Percentiles rank a stretch among this genome's conserved stretches.
These are phyloP conservation scores for Backusella mclennaniae DNA, from an alignment of 192 early-diverging fungal genomes.

Conservation along the genomic window DNA sequence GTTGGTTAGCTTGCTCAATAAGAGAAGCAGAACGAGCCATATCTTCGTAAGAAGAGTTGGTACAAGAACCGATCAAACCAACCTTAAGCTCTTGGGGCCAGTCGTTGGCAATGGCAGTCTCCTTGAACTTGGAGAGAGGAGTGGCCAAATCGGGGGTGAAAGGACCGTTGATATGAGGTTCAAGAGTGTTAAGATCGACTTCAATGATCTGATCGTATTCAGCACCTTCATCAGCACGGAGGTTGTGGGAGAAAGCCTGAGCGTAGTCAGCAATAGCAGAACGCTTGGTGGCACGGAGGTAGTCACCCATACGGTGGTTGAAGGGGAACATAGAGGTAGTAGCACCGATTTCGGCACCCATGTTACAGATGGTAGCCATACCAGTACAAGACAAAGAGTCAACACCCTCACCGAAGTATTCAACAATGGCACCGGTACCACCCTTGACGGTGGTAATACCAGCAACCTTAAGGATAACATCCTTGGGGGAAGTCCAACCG, in stretches of 20 bases:
- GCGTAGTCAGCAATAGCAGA: slow-evolving; percentile 75
- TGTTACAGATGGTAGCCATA: slow-evolving; percentile 99
- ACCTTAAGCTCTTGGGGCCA: slow-evolving; percentile 90
- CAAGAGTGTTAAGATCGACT: slow-evolving; percentile 89
- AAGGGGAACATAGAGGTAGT: slow-evolving; percentile 97
- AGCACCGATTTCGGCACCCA: slow-evolving; percentile 98
- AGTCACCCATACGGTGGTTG: slow-evolving; percentile 89
- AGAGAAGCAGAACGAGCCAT: slow-evolving; percentile 92
- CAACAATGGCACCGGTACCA: slow-evolving; percentile 95
- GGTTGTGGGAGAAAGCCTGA: slow-evolving; percentile 83
- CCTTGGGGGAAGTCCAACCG: slow-evolving; percentile 96
- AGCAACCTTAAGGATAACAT: slow-evolving; percentile 93
- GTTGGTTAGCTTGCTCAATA: slow-evolving; percentile 76
- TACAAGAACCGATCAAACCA: slow-evolving; percentile 96
- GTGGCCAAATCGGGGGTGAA: slow-evolving; percentile 96
- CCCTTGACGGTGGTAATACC: slow-evolving; percentile 97
- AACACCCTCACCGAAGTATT: slow-evolving; percentile 96
- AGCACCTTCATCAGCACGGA: slow-evolving; percentile 84
- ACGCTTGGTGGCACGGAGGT: slow-evolving; percentile 86
- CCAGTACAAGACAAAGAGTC: slow-evolving; percentile 94
- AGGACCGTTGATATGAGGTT: slow-evolving; percentile 97
- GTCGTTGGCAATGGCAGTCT: slow-evolving; percentile 77
- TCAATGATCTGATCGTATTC: slow-evolving; percentile 93
- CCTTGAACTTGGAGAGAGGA: slow-evolving; percentile 90
- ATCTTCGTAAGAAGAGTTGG: slow-evolving; percentile 98